These are phyloP conservation scores for Hyphopichia homilentoma DNA, from an alignment of 805 yeast genomes.

Conservation along the genomic window DNA sequence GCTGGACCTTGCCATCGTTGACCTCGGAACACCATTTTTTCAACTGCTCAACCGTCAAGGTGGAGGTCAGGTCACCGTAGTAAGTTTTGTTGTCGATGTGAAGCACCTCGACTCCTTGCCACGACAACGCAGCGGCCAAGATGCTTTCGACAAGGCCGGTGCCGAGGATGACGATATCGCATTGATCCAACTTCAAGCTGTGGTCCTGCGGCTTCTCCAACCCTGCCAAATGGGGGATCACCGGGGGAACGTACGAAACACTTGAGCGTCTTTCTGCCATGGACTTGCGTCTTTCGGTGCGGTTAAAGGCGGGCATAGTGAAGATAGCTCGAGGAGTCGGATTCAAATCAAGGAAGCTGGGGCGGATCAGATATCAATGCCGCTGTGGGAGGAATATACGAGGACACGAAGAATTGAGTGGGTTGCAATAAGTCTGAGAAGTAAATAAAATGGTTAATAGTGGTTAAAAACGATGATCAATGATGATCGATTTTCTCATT, in stretches of 20 bases:
- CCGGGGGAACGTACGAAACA: constrained; percentile 37
- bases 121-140: constrained; percentile 88
- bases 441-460: too few species aligned
- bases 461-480: too few species aligned
- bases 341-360: too few species aligned
- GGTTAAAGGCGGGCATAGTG: constrained; percentile 11
- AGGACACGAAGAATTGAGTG: too few species aligned
- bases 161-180: constrained; percentile 88
- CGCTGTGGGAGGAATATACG: too few species aligned
- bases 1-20: constrained; percentile 42
- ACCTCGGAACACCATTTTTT: constrained; percentile 78
- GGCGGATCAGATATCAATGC: too few species aligned
- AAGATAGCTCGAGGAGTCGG: too few species aligned
- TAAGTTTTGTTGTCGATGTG: constrained; percentile 83
- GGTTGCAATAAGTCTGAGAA: too few species aligned
- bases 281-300: constrained; percentile 38
- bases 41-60: constrained; percentile 81
- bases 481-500: too few species aligned
- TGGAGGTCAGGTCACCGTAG: constrained; percentile 87
- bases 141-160: constrained; percentile 89
- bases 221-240: constrained; percentile 72
- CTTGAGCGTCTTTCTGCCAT: constrained; percentile 47
- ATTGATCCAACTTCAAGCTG: constrained; percentile 57
- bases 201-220: constrained; percentile 68
- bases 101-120: constrained; percentile 96